Conservation (phyloP, 2,329 filamentous ascomycete species). For the Grosmannia serpens region DNA sequence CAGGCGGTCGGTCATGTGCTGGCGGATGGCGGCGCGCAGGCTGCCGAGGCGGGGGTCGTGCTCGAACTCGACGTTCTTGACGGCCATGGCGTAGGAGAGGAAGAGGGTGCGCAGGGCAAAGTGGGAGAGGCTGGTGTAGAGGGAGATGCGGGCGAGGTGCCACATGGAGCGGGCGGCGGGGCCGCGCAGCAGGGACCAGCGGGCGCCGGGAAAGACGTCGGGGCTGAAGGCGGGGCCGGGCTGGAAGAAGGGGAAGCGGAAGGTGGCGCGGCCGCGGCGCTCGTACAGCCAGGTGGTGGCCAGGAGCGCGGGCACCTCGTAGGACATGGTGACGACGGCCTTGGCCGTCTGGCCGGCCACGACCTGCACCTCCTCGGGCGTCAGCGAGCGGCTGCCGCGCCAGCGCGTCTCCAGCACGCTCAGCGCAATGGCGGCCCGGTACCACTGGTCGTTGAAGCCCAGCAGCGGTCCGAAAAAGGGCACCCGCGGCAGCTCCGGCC, state of each 20-base stretch:
- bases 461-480: slow-evolving; percentile 8
- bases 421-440: slow-evolving; percentile 8
- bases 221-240: slow-evolving; percentile 8
- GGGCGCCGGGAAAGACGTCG: slow-evolving; percentile 5
- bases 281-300: slow-evolving; percentile 2
- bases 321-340: slow-evolving; percentile 3
- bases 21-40: slow-evolving; percentile 5
- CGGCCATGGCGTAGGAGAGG: slow-evolving; percentile 2
- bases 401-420: slow-evolving; percentile 8
- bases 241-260: slow-evolving; percentile 12
- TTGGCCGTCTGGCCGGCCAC: slow-evolving; percentile 10
- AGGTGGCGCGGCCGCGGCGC: slow-evolving; percentile 7
- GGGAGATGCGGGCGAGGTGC: slow-evolving; percentile 8
- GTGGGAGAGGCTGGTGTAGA: slow-evolving; percentile 8
- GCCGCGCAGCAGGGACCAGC: slow-evolving; percentile 1
- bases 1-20: background rate
- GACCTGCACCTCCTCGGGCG: slow-evolving; percentile 11
- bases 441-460: slow-evolving; percentile 7
- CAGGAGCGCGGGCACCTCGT: slow-evolving; percentile 6
- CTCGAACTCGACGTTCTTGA: slow-evolving; percentile 5
- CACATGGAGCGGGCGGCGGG: slow-evolving; percentile 6
- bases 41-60: slow-evolving; percentile 7
- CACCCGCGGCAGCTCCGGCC: slow-evolving; percentile 8
- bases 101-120: slow-evolving; percentile 4
- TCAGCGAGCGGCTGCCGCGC: slow-evolving; percentile 9